Percentiles rank a stretch among this genome's conserved stretches.
Evolutionary conservation across 164 flowering plant genomes (phyloP).

Genomic region (Protea cynaroides): DNA sequence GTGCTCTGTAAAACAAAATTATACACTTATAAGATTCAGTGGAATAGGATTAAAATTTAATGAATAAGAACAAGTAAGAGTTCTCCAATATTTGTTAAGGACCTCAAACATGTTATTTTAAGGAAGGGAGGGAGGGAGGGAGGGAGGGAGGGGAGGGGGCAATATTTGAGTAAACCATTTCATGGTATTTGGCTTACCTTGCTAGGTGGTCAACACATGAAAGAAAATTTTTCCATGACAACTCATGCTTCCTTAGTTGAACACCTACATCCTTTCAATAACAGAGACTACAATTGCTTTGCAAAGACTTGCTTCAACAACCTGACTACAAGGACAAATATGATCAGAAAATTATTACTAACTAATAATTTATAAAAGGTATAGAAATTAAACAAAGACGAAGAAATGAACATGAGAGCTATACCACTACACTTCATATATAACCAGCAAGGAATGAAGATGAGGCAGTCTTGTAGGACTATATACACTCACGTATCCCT

Average conservation of each 20-base stretch:
- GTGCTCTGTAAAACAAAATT: slow-evolving; percentile 39
- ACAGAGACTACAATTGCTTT: too few species aligned
- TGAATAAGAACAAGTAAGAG: background rate
- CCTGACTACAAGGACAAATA: slow-evolving; percentile 51
- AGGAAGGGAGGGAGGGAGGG: too few species aligned
- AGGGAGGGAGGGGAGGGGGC: background rate
- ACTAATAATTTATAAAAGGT: too few species aligned
- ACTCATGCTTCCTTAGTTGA: slow-evolving; percentile 72
- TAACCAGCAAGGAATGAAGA: too few species aligned
- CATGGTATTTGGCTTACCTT: too few species aligned
- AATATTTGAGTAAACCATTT: too few species aligned
- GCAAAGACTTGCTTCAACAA: slow-evolving; percentile 55
- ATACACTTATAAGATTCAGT: background rate
- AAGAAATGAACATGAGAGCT: too few species aligned
- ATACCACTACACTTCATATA: too few species aligned
- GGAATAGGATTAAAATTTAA: background rate
- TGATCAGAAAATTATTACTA: background rate
- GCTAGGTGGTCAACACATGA: slow-evolving; percentile 31
- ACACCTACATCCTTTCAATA: too few species aligned
- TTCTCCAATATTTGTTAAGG: background rate
- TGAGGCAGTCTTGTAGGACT: too few species aligned
- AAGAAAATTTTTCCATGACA: slow-evolving; percentile 75
- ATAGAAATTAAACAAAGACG: too few species aligned
- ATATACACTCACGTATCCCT: too few species aligned
- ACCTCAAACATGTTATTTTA: background rate